These are phyloP conservation scores for Saprolegnia diclina DNA, from an alignment of 352 stramenopile genomes.

Conservation along the genomic window DNA sequence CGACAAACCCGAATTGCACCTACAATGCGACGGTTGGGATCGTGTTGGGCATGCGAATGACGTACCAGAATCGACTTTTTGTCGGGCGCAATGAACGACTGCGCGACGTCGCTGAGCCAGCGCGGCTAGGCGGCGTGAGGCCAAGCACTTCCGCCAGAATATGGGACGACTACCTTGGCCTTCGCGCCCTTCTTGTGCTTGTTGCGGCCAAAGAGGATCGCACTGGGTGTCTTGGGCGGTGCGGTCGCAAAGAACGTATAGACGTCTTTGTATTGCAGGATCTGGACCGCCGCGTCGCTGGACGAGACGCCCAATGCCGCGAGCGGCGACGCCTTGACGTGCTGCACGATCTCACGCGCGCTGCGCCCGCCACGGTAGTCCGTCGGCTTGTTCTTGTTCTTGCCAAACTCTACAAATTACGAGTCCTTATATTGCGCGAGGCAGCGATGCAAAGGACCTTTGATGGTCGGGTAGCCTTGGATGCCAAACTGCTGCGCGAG, in stretches of 20 bases:
- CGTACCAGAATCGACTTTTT: conserved; percentile 50
- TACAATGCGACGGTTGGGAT: neutral
- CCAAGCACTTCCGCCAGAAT: too few relatives aligned
- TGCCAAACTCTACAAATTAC: conserved; percentile 47
- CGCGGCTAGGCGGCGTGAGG: conserved; percentile 31
- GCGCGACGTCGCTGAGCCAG: conserved; percentile 53
- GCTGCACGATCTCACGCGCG: conserved; percentile 56
- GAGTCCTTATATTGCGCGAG: neutral
- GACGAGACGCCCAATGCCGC: conserved; percentile 48
- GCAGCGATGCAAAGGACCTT: conserved; percentile 33
- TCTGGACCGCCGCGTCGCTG: conserved; percentile 39
- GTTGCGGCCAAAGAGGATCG: conserved; percentile 60
- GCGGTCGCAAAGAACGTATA: conserved; percentile 52
- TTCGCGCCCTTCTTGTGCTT: conserved; percentile 42
- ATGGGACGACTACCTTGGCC: conserved; percentile 28
- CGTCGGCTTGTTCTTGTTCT: conserved; percentile 71
- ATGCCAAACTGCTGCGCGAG: conserved; percentile 73
- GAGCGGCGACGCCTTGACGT: conserved; percentile 60
- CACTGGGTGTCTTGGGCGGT: conserved; percentile 41
- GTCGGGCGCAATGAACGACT: conserved; percentile 46
- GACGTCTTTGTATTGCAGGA: conserved; percentile 46
- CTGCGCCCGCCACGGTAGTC: conserved; percentile 68
- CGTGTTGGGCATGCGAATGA: conserved; percentile 28
- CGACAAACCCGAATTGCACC: conserved; percentile 54
- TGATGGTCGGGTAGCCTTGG: conserved; percentile 76